A percentile compares a stretch with the other conserved stretches of the same genome.
Conservation (phyloP, 345 rosid genomes). For the Ceriops zippeliana region DNA sequence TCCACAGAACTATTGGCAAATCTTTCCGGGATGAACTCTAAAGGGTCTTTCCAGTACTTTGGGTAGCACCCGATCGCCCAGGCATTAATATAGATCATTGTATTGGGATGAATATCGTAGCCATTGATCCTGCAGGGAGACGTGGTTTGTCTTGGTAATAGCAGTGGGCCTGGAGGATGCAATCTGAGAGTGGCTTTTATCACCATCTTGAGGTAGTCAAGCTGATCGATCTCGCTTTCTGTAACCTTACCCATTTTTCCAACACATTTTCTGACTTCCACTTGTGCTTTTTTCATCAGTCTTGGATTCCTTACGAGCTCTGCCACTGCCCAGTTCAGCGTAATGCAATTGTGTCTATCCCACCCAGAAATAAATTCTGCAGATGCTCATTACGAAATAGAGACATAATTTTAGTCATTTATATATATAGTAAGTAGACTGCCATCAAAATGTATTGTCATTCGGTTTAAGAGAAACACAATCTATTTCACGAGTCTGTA, state of each 20-base stretch:
- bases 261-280: constrained; percentile 1
- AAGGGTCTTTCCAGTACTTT: background rate
- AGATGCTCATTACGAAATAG: too few relatives aligned
- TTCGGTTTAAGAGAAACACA: too few relatives aligned
- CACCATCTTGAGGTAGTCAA: constrained; percentile 41
- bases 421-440: too few relatives aligned
- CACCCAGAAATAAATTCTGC: constrained; percentile 15
- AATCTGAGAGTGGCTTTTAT: constrained; percentile 48
- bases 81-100: constrained; percentile 24
- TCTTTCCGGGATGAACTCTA: constrained; percentile 9
- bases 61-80: constrained; percentile 42
- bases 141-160: constrained; percentile 45
- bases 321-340: constrained; percentile 12
- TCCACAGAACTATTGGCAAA: constrained; percentile 11
- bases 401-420: too few relatives aligned
- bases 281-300: constrained; percentile 8
- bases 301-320: constrained; percentile 10
- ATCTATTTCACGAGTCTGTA: too few relatives aligned
- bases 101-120: background rate
- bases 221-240: constrained; percentile 18
- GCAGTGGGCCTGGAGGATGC: constrained; percentile 43
- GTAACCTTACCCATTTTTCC: background rate
- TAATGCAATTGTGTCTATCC: constrained; percentile 1
- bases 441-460: too few relatives aligned
- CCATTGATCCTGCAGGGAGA: constrained; percentile 34